These are phyloP conservation scores for Naumovozyma castellii DNA, from an alignment of 805 yeast genomes.

Conservation along the genomic window DNA sequence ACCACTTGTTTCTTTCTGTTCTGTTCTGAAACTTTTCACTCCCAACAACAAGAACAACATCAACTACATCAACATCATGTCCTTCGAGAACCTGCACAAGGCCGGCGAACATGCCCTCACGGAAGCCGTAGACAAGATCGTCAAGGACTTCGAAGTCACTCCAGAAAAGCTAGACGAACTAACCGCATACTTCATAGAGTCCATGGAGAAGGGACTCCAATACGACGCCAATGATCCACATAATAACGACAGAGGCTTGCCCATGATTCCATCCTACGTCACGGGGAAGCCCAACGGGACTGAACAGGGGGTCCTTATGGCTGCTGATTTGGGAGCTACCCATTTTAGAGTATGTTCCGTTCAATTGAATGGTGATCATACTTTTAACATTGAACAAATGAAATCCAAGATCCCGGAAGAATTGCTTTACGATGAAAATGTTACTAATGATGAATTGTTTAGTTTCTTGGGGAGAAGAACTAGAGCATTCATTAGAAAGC, in stretches of 20 bases:
- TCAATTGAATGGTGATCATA: conserved; percentile 61
- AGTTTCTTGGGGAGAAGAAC: conserved; percentile 66
- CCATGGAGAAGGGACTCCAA: conserved; percentile 51
- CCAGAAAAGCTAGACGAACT: conserved; percentile 23
- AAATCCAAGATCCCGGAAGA: conserved; percentile 75
- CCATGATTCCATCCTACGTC: conserved; percentile 91
- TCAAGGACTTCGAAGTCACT: conserved; percentile 20
- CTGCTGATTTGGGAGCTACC: conserved; percentile 95
- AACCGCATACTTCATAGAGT: conserved; percentile 44
- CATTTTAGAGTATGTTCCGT: conserved; percentile 93
- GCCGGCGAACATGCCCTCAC: conserved; percentile 15
- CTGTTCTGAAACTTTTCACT: too few relatives aligned
- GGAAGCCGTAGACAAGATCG: conserved; percentile 20
- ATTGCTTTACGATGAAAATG: conserved; percentile 47
- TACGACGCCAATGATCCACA: conserved; percentile 16
- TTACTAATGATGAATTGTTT: conserved; percentile 57
- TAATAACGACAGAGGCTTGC: conserved; percentile 42
- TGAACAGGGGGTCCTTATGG: conserved; percentile 74
- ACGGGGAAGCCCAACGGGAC: conserved; percentile 77
- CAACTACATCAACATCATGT: conserved; percentile 12
- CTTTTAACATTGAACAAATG: conserved; percentile 66
- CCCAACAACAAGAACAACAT: background rate
- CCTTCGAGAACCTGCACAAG: conserved; percentile 25
- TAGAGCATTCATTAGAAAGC: conserved; percentile 50
- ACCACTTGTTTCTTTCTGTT: too few relatives aligned